phyloP scores from a whole-genome alignment of 2,329 filamentous ascomycete genomes.

The Alternaria brassicicola region DNA sequence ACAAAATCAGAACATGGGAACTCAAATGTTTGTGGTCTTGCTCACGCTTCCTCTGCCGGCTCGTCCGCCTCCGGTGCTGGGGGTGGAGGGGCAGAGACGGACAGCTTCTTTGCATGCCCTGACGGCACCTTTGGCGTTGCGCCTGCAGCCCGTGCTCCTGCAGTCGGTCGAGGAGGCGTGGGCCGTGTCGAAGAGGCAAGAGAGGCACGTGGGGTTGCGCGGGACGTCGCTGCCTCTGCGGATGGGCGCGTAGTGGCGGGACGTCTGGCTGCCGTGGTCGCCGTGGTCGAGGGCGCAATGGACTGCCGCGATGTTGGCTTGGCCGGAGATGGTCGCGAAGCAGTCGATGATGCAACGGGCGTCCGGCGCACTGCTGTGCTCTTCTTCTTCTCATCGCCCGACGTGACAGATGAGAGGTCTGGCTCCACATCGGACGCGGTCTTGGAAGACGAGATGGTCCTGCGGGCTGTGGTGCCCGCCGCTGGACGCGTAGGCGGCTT shows the following conservation, averaged over 20 bases:
- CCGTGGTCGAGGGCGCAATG: constrained; percentile 25
- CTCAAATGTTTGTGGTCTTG: background rate
- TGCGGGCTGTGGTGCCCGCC: constrained; percentile 30
- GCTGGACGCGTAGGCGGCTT: constrained; percentile 47
- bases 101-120: constrained; percentile 41
- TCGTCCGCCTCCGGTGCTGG: constrained; percentile 14
- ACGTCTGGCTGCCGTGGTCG: constrained; percentile 33
- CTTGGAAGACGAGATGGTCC: constrained; percentile 30
- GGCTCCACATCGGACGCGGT: constrained; percentile 40
- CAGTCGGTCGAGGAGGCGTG: constrained; percentile 30
- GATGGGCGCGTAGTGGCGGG: constrained; percentile 36
- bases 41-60: constrained; percentile 15
- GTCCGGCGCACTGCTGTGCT: constrained; percentile 38
- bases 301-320: constrained; percentile 14
- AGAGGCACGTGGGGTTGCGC: constrained; percentile 39
- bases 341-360: constrained; percentile 25
- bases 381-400: constrained; percentile 47
- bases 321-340: constrained; percentile 9
- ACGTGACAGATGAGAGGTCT: constrained; percentile 43
- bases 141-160: constrained; percentile 27
- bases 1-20: background rate
- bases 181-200: constrained; percentile 33
- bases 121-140: constrained; percentile 28
- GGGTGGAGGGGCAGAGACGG: constrained; percentile 22
- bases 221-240: constrained; percentile 29